Conservation (phyloP, 352 stramenopile species). For the Globisporangium splendens region DNA sequence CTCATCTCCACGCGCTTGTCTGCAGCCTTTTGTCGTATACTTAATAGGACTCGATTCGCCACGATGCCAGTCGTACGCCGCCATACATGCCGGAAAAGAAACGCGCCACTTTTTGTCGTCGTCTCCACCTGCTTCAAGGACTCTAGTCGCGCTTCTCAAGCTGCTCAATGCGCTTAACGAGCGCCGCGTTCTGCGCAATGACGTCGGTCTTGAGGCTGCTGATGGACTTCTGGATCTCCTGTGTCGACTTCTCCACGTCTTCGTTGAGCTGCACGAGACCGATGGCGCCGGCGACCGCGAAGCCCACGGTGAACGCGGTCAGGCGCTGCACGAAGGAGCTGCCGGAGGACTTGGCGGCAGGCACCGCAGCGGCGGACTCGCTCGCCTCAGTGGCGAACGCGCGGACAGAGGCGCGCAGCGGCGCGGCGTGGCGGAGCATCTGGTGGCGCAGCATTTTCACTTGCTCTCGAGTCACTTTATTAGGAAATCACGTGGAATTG, state of each 20-base stretch:
- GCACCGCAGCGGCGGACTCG: constrained; percentile 4
- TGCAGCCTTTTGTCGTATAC: no score
- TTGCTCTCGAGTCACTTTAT: no score
- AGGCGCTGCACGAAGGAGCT: constrained; percentile 75
- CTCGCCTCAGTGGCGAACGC: constrained; percentile 52
- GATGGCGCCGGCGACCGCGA: constrained; percentile 52
- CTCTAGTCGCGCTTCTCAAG: constrained; percentile 67
- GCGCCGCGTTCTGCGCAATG: constrained; percentile 59
- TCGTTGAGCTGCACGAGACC: constrained; percentile 71
- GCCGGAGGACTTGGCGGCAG: constrained; percentile 28
- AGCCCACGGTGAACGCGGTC: constrained; percentile 65
- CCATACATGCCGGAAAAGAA: no score
- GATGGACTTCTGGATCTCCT: constrained; percentile 67
- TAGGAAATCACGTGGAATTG: no score
- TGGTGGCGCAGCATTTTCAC: no score
- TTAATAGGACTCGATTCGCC: no score
- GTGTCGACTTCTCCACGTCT: constrained; percentile 66
- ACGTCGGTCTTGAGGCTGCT: constrained; percentile 64
- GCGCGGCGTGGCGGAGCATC: constrained; percentile 15
- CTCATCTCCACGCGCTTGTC: no score
- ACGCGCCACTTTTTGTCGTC: no score
- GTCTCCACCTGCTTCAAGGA: no score
- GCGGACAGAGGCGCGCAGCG: constrained; percentile 18
- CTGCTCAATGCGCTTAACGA: constrained; percentile 71
- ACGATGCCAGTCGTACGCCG: no score